These are phyloP conservation scores for Tephrocybe rancida DNA, from an alignment of 768 basidiomycete species.

Conservation along the genomic window DNA sequence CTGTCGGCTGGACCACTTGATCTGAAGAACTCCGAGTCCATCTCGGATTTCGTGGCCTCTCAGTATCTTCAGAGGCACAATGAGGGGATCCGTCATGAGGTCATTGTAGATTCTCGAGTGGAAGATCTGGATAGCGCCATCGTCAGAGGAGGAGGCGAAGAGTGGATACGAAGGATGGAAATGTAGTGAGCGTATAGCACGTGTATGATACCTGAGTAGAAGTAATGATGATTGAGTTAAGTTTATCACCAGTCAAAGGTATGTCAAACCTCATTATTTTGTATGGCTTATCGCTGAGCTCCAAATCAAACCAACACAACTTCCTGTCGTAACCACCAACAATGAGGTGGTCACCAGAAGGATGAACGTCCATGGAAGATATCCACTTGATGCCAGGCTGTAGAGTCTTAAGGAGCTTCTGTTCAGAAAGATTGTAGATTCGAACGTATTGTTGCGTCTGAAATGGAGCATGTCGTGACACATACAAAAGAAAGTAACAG, in stretches of 20 bases:
- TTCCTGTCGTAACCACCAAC: constrained; percentile 98
- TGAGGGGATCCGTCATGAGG: constrained; percentile 94
- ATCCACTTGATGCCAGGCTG: constrained; percentile 97
- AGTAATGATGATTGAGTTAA: constrained; percentile 8
- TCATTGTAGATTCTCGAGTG: constrained; percentile 94
- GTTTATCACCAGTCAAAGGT: constrained; percentile 11
- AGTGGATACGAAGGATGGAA: constrained; percentile 96
- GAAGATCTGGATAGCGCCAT: constrained; percentile 96
- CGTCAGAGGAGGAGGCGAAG: constrained; percentile 96
- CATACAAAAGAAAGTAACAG: constrained; percentile 4
- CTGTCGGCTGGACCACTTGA: constrained; percentile 86
- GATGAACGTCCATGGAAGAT: constrained; percentile 95
- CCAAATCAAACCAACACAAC: constrained; percentile 98
- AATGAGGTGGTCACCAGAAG: constrained; percentile 93
- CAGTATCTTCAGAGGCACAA: constrained; percentile 96
- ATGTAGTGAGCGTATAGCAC: constrained; percentile 89
- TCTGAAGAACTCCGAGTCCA: constrained; percentile 88
- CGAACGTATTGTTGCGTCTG: constrained; percentile 97
- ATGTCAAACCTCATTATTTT: constrained; percentile 81
- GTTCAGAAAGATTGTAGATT: constrained; percentile 92
- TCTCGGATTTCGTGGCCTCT: constrained; percentile 87
- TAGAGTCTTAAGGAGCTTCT: constrained; percentile 92
- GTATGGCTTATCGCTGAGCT: constrained; percentile 95
- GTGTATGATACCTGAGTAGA: constrained; percentile 79
- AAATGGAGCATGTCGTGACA: constrained; percentile 14